A percentile compares a stretch with the other conserved stretches of the same genome.
Conservation (phyloP, 768 basidiomycete genomes). For the Tylopilus cervinicoccineus region DNA sequence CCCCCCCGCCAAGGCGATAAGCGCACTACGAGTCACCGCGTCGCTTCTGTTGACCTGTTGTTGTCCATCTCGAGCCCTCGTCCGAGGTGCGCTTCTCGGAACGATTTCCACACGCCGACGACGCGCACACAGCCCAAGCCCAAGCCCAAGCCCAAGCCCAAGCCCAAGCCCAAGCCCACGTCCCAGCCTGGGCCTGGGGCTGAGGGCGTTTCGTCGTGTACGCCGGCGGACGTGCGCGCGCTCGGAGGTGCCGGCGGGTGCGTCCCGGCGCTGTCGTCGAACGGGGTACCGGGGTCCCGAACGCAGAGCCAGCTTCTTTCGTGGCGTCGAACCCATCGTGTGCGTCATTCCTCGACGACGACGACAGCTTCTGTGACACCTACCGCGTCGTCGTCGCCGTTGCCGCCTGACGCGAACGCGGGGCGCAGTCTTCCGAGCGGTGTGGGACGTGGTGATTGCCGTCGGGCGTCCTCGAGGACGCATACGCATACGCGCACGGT, state of each 20-base stretch:
- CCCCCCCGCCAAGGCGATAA: slow-evolving; percentile 12
- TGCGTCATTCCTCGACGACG: neutral
- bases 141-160: too few relatives aligned
- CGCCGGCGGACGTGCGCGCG: neutral
- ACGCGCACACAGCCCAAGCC: slow-evolving; percentile 12
- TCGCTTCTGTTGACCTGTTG: slow-evolving; percentile 19
- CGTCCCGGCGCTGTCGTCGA: slow-evolving; percentile 8
- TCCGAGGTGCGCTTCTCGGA: slow-evolving; percentile 17
- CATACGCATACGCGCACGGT: too few relatives aligned
- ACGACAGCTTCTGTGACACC: neutral
- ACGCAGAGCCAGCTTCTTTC: slow-evolving; percentile 16
- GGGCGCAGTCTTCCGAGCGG: too few relatives aligned
- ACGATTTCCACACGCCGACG: slow-evolving; percentile 17
- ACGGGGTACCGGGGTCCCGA: slow-evolving; percentile 3
- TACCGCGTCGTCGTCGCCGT: neutral
- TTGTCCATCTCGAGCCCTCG: neutral
- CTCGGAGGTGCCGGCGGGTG: slow-evolving; percentile 3
- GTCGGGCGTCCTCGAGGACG: too few relatives aligned
- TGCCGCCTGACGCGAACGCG: neutral
- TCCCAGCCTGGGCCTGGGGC: too few relatives aligned
- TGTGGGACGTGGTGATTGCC: too few relatives aligned
- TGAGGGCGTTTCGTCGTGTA: slow-evolving; percentile 11
- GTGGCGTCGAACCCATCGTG: slow-evolving; percentile 8
- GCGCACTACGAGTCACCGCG: slow-evolving; percentile 11
- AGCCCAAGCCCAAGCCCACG: too few relatives aligned